Percentiles rank a stretch among this genome's conserved stretches.
Conservation (phyloP, 2,329 filamentous ascomycete species). For the Colletotrichum eremochloae region DNA sequence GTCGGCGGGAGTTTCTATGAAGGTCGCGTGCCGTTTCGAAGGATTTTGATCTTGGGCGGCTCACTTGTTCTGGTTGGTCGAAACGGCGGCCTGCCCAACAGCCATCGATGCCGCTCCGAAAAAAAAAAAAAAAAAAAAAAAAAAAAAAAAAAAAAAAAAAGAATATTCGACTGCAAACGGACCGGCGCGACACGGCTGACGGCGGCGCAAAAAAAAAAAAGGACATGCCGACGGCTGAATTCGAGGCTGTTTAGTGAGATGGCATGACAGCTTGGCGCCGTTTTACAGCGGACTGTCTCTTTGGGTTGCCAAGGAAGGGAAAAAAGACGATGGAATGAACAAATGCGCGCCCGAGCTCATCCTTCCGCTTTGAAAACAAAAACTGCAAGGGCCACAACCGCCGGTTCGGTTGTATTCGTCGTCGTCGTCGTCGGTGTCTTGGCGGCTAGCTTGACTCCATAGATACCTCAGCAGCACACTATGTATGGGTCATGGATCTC, state of each 20-base stretch:
- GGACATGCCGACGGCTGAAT: neutral
- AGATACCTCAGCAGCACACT: neutral
- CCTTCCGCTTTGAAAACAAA: neutral
- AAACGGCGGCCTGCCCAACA: neutral
- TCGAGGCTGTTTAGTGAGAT: neutral
- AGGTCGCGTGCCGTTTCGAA: slow-evolving; percentile 20
- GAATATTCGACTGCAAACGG: neutral
- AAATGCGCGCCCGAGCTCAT: neutral
- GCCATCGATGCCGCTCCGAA: neutral
- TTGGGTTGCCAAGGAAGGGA: neutral
- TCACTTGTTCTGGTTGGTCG: neutral
- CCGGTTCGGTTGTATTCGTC: neutral
- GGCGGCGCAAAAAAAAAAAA: neutral
- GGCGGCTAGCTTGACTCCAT: slow-evolving; percentile 17
- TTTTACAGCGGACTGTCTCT: neutral
- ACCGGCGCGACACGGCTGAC: neutral
- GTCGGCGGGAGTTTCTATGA: neutral
- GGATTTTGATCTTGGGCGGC: neutral
- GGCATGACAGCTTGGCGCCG: neutral
- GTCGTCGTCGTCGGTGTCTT: neutral
- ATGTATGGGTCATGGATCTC: neutral
- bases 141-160: neutral
- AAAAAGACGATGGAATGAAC: neutral
- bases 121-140: neutral
- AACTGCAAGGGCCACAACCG: neutral